A percentile compares a stretch with the other conserved stretches of the same genome.
Conservation (phyloP, 805 yeast species). For the Henningerozyma blattae region DNA sequence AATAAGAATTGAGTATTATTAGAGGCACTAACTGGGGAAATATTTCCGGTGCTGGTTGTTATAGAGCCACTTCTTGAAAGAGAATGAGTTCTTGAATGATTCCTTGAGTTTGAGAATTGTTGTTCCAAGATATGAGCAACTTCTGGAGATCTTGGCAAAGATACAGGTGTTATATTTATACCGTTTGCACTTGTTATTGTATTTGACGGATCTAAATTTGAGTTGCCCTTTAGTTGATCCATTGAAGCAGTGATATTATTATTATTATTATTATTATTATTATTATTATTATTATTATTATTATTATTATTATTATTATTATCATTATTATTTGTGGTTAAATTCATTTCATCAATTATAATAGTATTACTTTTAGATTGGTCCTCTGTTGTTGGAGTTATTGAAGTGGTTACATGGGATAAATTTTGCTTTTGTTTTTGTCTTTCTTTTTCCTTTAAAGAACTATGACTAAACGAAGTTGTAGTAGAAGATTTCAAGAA, state of each 20-base stretch:
- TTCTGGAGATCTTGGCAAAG: background rate
- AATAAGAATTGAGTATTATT: background rate
- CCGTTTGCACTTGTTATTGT: background rate
- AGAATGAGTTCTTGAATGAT: background rate
- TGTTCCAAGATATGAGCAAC: conserved; percentile 1
- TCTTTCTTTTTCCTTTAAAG: too few species aligned
- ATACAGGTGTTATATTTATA: background rate
- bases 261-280: background rate
- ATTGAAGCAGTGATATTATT: background rate
- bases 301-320: background rate
- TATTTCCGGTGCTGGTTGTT: background rate
- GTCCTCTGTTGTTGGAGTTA: too few species aligned
- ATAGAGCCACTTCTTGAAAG: background rate
- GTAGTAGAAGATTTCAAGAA: background rate
- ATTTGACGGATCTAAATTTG: background rate
- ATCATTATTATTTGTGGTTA: background rate
- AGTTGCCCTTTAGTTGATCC: background rate
- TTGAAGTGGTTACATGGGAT: too few species aligned
- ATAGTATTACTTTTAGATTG: too few species aligned
- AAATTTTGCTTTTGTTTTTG: too few species aligned
- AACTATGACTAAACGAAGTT: background rate
- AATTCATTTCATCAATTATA: too few species aligned
- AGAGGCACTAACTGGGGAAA: background rate
- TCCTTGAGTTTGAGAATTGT: background rate
- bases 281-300: background rate